phyloP scores from a whole-genome alignment of 2,329 filamentous ascomycete species.

The Penicillium sp. region DNA sequence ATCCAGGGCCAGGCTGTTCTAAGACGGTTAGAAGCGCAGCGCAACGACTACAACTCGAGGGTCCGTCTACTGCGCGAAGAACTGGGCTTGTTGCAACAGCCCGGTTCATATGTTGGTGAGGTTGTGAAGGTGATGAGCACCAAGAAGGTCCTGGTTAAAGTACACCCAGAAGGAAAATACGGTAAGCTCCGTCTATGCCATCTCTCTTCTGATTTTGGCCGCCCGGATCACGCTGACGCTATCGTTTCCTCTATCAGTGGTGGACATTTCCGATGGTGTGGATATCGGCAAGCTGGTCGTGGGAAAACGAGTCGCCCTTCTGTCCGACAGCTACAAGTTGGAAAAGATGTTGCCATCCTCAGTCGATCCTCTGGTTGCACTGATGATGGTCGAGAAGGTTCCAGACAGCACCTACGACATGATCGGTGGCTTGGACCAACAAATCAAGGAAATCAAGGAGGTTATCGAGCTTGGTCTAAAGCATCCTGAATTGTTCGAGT shows the following conservation, averaged over 20 bases:
- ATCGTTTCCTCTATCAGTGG: conserved; percentile 57
- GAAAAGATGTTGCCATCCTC: conserved; percentile 98
- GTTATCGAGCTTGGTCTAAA: conserved; percentile 98
- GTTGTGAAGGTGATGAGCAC: conserved; percentile 99
- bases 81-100: conserved; percentile 91
- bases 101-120: conserved; percentile 95
- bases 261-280: conserved; percentile 90
- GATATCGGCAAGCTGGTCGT: conserved; percentile 94
- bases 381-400: conserved; percentile 99
- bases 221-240: background rate
- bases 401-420: conserved; percentile 99
- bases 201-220: background rate
- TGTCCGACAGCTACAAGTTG: conserved; percentile 97
- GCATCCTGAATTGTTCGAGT: conserved; percentile 97
- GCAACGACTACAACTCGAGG: conserved; percentile 98
- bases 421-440: conserved; percentile 97
- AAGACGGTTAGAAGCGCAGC: conserved; percentile 90
- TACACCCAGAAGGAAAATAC: conserved; percentile 99
- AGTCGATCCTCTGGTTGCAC: conserved; percentile 93
- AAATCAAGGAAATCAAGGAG: conserved; percentile 99
- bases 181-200: conserved; percentile 54
- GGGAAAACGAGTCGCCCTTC: conserved; percentile 92
- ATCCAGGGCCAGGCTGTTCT: conserved; percentile 96
- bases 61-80: conserved; percentile 93
- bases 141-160: conserved; percentile 98